phyloP scores from a whole-genome alignment of 305 asterid species.

The Plantago coronopus region DNA sequence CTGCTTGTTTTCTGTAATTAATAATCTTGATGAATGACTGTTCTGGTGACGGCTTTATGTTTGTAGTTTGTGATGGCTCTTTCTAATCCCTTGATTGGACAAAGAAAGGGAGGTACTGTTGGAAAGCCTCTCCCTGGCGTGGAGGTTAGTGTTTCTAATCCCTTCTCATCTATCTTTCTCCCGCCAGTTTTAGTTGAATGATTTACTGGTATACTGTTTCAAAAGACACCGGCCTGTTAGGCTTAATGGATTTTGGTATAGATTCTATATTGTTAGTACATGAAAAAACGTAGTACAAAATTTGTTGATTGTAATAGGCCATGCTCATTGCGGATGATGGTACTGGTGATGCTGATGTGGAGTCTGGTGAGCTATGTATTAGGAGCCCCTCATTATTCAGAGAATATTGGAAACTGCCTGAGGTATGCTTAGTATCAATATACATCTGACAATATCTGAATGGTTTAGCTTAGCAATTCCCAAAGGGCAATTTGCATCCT shows the following conservation, averaged over 20 bases:
- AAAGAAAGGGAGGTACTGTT: constrained; percentile 91
- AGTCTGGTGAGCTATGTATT: constrained; percentile 83
- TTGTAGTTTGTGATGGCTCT: constrained; percentile 89
- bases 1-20: constrained; percentile 7
- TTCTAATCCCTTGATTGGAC: constrained; percentile 79
- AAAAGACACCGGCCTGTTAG: neutral
- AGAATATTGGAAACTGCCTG: constrained; percentile 91
- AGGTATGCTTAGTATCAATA: constrained; percentile 40
- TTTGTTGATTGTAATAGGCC: constrained; percentile 52
- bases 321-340: constrained; percentile 74
- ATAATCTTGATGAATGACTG: constrained; percentile 13
- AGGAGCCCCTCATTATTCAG: constrained; percentile 92
- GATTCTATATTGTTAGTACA: neutral
- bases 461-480: neutral
- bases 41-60: constrained; percentile 15
- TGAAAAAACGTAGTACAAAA: constrained; percentile 18
- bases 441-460: neutral
- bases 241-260: neutral
- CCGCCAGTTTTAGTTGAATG: too few species aligned
- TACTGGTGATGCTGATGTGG: constrained; percentile 34
- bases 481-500: too few species aligned
- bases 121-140: constrained; percentile 92
- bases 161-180: too few species aligned
- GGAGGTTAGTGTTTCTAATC: constrained; percentile 60
- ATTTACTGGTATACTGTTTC: too few species aligned